phyloP scores from a whole-genome alignment of 164 flowering plant genomes.

The Tinospora cordifolia region DNA sequence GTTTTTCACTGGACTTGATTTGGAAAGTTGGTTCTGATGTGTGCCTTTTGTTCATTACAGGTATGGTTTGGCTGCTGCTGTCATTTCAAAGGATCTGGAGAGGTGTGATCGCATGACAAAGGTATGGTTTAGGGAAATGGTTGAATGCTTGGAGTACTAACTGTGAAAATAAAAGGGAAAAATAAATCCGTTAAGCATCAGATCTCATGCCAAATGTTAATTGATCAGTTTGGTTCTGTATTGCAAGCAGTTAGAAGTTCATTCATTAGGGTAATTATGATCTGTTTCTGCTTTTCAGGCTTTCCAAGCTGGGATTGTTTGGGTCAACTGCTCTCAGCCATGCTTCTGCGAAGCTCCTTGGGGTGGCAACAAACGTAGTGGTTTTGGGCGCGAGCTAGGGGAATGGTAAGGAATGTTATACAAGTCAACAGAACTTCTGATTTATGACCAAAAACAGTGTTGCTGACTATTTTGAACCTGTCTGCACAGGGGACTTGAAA shows the following conservation, averaged over 20 bases:
- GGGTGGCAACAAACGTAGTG: slow-evolving; percentile 97
- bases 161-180: too few species aligned
- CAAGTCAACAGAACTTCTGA: background rate
- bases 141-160: too few species aligned
- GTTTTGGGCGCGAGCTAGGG: slow-evolving; percentile 95
- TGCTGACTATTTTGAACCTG: background rate
- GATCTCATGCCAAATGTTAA: background rate
- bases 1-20: background rate
- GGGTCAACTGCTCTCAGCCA: slow-evolving; percentile 99
- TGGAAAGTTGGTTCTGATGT: slow-evolving; percentile 5
- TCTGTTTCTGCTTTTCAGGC: slow-evolving; percentile 39
- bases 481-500: slow-evolving; percentile 82
- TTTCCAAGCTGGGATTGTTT: slow-evolving; percentile 75
- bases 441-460: background rate
- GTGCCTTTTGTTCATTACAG: slow-evolving; percentile 30
- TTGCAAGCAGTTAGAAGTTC: background rate
- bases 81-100: slow-evolving; percentile 76
- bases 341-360: slow-evolving; percentile 97
- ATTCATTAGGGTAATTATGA: background rate
- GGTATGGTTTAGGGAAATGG: slow-evolving; percentile 33
- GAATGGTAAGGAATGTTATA: slow-evolving; percentile 56
- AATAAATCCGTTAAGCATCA: too few species aligned
- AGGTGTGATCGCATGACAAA: slow-evolving; percentile 81
- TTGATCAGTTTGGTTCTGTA: background rate
- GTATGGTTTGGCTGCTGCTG: slow-evolving; percentile 88